Percentiles rank a stretch among this genome's conserved stretches.
Conservation (phyloP, 2,329 filamentous ascomycete species). For the Amesomyces nigricolor region DNA sequence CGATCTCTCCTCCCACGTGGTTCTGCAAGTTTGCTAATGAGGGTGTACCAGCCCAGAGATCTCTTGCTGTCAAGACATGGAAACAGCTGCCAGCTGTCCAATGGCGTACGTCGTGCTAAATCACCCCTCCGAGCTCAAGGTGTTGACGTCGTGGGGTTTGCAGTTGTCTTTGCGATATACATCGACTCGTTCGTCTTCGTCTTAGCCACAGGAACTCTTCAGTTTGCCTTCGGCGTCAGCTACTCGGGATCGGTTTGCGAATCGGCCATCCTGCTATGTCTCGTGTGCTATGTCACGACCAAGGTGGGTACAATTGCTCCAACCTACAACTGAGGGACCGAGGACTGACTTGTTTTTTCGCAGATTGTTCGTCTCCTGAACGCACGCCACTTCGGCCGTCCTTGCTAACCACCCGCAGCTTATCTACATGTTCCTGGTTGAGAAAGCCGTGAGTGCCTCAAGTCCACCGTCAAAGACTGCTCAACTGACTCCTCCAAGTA, state of each 20-base stretch:
- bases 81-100: conserved; percentile 22
- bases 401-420: conserved; percentile 34
- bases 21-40: neutral
- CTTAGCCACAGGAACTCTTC: conserved; percentile 50
- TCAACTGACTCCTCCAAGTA: conserved; percentile 36
- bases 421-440: conserved; percentile 61
- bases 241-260: conserved; percentile 47
- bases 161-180: conserved; percentile 57
- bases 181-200: conserved; percentile 56
- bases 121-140: no score
- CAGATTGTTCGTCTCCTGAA: conserved; percentile 31
- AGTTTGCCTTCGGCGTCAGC: conserved; percentile 53
- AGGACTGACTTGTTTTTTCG: conserved; percentile 3
- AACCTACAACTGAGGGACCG: neutral
- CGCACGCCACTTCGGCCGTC: no score
- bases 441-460: conserved; percentile 48
- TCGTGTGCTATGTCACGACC: conserved; percentile 57
- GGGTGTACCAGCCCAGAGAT: conserved; percentile 19
- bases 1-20: neutral
- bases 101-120: conserved; percentile 20
- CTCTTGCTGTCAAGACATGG: conserved; percentile 23
- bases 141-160: neutral
- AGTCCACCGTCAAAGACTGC: neutral
- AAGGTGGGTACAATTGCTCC: conserved; percentile 40
- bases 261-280: conserved; percentile 54